Evolutionary conservation across 306 rosid genomes (phyloP).

Genomic region (Trifolium subterraneum): DNA sequence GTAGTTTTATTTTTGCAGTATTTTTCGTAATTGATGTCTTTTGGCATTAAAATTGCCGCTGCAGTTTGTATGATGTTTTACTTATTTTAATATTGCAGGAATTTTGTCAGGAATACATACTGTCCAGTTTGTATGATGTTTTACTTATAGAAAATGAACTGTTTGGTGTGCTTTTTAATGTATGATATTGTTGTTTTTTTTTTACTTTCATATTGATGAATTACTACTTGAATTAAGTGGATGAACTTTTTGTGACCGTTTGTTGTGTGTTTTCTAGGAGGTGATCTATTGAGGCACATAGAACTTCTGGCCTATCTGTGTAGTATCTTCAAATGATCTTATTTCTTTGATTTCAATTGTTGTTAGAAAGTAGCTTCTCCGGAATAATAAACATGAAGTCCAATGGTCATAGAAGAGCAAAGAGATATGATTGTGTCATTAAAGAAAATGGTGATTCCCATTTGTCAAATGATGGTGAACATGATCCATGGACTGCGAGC

Average conservation of each 20-base stretch:
- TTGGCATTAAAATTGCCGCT: constrained; percentile 18
- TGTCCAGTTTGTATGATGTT: too few species aligned
- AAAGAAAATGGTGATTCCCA: constrained; percentile 74
- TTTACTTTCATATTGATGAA: constrained; percentile 8
- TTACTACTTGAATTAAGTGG: constrained; percentile 27
- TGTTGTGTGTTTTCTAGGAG: constrained; percentile 40
- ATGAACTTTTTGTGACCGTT: constrained; percentile 4
- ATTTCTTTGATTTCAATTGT: constrained; percentile 41
- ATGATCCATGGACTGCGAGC: constrained; percentile 99
- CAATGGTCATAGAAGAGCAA: constrained; percentile 66
- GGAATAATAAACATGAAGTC: constrained; percentile 65
- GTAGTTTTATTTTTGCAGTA: neutral
- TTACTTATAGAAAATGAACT: constrained; percentile 7
- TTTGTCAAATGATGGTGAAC: constrained; percentile 64
- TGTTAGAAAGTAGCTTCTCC: constrained; percentile 53
- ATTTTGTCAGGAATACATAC: constrained; percentile 99
- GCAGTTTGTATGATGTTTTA: constrained; percentile 31
- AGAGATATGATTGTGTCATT: constrained; percentile 54
- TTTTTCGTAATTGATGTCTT: constrained; percentile 1
- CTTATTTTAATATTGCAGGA: constrained; percentile 60
- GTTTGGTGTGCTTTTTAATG: constrained; percentile 9
- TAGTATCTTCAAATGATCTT: constrained; percentile 38
- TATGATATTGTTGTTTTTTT: constrained; percentile 17
- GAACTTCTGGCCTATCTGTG: constrained; percentile 27
- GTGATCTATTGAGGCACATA: constrained; percentile 29